Percentiles rank a stretch among this genome's conserved stretches.
phyloP scores from a whole-genome alignment of 345 rosid genomes.

The Cochlearia excelsa region DNA sequence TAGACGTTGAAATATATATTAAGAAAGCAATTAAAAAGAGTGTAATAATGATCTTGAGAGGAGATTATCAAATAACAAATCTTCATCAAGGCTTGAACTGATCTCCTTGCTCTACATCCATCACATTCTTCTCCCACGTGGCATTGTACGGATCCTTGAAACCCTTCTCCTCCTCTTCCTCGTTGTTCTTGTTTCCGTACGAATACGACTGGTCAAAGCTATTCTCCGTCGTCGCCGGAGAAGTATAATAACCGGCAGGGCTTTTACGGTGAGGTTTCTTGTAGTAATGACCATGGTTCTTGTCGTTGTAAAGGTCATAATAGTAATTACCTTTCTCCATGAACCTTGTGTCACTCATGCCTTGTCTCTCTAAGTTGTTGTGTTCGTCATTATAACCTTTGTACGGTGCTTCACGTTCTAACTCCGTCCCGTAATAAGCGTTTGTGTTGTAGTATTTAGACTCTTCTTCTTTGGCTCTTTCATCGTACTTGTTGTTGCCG shows the following conservation, averaged over 20 bases:
- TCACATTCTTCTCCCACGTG: slow-evolving; percentile 34
- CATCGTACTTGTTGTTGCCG: slow-evolving; percentile 22
- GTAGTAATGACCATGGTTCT: slow-evolving; percentile 36
- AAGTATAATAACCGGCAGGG: slow-evolving; percentile 31
- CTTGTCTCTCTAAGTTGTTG: slow-evolving; percentile 39
- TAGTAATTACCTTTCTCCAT: slow-evolving; percentile 45
- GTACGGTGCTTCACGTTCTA: slow-evolving; percentile 35
- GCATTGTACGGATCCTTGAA: slow-evolving; percentile 35
- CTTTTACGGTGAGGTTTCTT: slow-evolving; percentile 20
- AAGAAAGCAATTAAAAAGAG: neutral
- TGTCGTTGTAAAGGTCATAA: slow-evolving; percentile 35
- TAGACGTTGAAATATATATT: slow-evolving; percentile 19
- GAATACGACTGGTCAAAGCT: slow-evolving; percentile 28
- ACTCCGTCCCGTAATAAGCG: slow-evolving; percentile 30
- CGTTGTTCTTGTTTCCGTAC: slow-evolving; percentile 26
- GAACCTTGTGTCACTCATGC: slow-evolving; percentile 50
- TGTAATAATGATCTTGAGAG: slow-evolving; percentile 28
- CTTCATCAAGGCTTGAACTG: slow-evolving; percentile 35
- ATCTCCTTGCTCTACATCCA: slow-evolving; percentile 31
- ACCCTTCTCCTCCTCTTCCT: slow-evolving; percentile 18
- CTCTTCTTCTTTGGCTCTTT: slow-evolving; percentile 14
- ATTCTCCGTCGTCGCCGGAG: slow-evolving; percentile 23
- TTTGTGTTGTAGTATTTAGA: slow-evolving; percentile 32
- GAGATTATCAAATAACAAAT: slow-evolving; percentile 25
- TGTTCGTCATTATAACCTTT: slow-evolving; percentile 20